Evolutionary conservation across 78 protist species (phyloP).

Genomic region (Protostelium mycophagum): DNA sequence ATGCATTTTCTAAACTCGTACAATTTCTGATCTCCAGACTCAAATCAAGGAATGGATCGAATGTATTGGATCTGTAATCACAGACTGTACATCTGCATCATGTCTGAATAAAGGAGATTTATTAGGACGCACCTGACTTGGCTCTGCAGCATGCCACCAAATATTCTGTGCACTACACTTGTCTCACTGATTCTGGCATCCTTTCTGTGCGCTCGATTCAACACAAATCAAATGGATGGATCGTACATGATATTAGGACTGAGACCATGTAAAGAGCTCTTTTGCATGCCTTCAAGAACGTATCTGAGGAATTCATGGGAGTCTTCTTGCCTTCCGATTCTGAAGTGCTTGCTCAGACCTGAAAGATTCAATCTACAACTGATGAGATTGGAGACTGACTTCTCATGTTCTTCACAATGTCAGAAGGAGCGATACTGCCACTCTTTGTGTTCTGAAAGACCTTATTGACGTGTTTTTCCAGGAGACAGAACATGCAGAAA

Average conservation of each 20-base stretch:
- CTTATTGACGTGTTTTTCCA: slow-evolving; percentile 18
- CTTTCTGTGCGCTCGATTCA: not conserved
- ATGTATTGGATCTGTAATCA: slow-evolving; percentile 68
- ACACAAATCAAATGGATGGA: not conserved
- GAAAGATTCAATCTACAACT: not conserved
- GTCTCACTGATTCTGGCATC: slow-evolving; percentile 22
- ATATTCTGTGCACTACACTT: slow-evolving; percentile 42
- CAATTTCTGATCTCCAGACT: slow-evolving; percentile 44
- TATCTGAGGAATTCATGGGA: slow-evolving; percentile 76
- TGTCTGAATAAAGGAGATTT: too few species aligned
- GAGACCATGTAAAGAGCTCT: slow-evolving; percentile 21
- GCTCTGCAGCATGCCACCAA: slow-evolving; percentile 82
- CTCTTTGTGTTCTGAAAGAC: not conserved
- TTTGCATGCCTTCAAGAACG: slow-evolving; percentile 57
- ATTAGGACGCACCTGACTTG: slow-evolving; percentile 81
- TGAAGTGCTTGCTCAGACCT: slow-evolving; percentile 5
- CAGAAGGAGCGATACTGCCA: slow-evolving; percentile 17
- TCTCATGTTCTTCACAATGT: slow-evolving; percentile 34
- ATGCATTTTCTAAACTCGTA: slow-evolving; percentile 30
- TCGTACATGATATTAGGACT: not conserved
- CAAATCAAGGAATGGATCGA: slow-evolving; percentile 84
- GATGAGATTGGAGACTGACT: slow-evolving; percentile 9
- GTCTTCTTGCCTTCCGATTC: slow-evolving; percentile 76
- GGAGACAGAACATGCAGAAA: slow-evolving; percentile 57
- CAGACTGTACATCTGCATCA: too few species aligned